Evolutionary conservation across 768 basidiomycete genomes (phyloP).

Genomic region (Peribolospora baueri): DNA sequence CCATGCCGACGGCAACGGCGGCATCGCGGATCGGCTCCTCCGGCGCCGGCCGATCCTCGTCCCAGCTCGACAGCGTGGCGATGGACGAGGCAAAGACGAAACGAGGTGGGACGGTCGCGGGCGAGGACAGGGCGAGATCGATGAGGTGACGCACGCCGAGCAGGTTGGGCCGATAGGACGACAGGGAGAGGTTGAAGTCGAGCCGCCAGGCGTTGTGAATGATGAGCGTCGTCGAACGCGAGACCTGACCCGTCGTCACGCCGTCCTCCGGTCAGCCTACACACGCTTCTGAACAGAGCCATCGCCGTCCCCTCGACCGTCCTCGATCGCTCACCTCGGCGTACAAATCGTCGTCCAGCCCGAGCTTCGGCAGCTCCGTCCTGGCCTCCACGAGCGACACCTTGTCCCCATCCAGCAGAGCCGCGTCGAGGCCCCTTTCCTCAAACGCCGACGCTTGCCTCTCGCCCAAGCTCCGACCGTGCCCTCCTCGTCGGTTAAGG

Average conservation of each 20-base stretch:
- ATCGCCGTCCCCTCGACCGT: background rate
- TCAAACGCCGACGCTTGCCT: too few relatives aligned
- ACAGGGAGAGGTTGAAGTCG: background rate
- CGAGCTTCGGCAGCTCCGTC: background rate
- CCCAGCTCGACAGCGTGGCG: background rate
- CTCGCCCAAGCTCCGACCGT: too few relatives aligned
- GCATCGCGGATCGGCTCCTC: background rate
- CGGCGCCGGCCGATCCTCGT: background rate
- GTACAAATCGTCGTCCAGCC: background rate
- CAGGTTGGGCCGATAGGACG: background rate
- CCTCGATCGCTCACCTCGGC: background rate
- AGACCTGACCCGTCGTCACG: background rate
- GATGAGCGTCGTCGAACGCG: background rate
- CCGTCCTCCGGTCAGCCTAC: too few relatives aligned
- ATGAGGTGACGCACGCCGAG: background rate
- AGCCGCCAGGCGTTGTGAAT: background rate
- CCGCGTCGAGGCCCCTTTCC: too few relatives aligned
- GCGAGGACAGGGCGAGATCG: background rate
- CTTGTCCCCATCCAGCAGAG: too few relatives aligned
- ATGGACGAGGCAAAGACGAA: background rate
- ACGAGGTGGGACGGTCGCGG: background rate
- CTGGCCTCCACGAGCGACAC: background rate
- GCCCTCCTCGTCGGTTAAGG: too few relatives aligned
- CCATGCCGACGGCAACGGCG: background rate
- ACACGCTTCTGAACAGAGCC: background rate